Conservation (phyloP, 225 moss, liverwort and hornwort genomes). For the Antitrichia curtipendula region DNA sequence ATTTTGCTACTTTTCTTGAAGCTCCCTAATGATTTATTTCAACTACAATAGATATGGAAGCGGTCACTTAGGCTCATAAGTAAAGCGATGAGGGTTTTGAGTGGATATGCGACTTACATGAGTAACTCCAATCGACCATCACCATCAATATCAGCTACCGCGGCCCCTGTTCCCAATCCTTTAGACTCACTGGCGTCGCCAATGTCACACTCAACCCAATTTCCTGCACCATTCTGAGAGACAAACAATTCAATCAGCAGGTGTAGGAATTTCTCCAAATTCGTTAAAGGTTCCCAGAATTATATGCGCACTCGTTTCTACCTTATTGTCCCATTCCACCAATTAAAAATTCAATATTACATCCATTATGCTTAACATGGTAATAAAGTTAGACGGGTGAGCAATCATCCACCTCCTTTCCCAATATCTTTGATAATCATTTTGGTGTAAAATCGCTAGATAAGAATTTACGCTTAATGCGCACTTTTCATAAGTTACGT, state of each 20-base stretch:
- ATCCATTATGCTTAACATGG: neutral
- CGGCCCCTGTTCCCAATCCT: constrained; percentile 82
- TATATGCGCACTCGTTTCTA: neutral
- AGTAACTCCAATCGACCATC: constrained; percentile 86
- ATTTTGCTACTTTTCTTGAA: neutral
- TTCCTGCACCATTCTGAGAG: constrained; percentile 59
- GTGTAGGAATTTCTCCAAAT: neutral
- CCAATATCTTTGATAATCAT: neutral
- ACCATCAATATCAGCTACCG: constrained; percentile 78
- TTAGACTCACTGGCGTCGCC: constrained; percentile 72
- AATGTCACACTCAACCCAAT: constrained; percentile 85
- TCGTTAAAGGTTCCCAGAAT: neutral
- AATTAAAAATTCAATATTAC: neutral
- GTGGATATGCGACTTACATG: constrained; percentile 32
- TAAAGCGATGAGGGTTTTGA: neutral
- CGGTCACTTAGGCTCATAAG: neutral
- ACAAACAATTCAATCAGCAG: neutral
- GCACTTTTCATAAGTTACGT: no score
- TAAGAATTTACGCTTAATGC: neutral
- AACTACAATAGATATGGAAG: neutral
- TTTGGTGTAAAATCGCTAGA: neutral
- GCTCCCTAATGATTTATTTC: neutral
- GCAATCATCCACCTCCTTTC: neutral
- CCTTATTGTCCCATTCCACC: neutral
- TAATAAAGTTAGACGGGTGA: neutral